Evolutionary conservation across 78 protist genomes (phyloP).

Genomic region (Speleostelium caveatum): DNA sequence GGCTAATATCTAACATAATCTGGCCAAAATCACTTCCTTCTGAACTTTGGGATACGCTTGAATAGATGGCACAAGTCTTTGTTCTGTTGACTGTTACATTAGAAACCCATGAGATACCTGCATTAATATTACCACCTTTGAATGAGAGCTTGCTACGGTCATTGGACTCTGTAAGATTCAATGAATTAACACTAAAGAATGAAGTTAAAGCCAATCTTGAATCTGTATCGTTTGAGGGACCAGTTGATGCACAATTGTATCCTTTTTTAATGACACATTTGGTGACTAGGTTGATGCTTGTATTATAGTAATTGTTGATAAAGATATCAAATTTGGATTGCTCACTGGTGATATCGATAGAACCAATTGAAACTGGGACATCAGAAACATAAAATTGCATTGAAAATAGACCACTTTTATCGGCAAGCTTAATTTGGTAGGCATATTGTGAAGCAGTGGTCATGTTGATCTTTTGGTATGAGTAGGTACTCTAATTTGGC

Average conservation of each 20-base stretch:
- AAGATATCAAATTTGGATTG: slow-evolving; percentile 43
- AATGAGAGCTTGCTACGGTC: neutral
- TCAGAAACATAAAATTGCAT: slow-evolving; percentile 27
- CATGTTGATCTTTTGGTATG: too few relatives aligned
- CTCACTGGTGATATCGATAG: neutral
- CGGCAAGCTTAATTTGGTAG: too few relatives aligned
- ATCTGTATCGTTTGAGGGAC: slow-evolving; percentile 33
- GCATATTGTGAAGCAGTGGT: too few relatives aligned
- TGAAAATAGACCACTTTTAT: neutral
- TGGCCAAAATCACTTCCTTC: slow-evolving; percentile 1
- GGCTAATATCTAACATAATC: neutral
- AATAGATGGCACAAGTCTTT: neutral
- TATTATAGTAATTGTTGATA: slow-evolving; percentile 28
- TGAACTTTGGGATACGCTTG: neutral
- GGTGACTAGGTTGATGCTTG: neutral
- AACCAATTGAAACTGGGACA: slow-evolving; percentile 6
- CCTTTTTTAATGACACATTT: neutral
- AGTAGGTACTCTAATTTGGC: too few relatives aligned
- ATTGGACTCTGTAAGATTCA: neutral
- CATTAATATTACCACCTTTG: neutral
- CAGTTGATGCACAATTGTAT: slow-evolving; percentile 33
- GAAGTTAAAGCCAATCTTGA: slow-evolving; percentile 49
- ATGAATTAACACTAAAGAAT: neutral
- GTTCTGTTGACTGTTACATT: slow-evolving; percentile 4
- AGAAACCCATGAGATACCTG: slow-evolving; percentile 20